Evolutionary conservation across 1,139 yeast species (phyloP).

Genomic region (Geotrichum siamense): DNA sequence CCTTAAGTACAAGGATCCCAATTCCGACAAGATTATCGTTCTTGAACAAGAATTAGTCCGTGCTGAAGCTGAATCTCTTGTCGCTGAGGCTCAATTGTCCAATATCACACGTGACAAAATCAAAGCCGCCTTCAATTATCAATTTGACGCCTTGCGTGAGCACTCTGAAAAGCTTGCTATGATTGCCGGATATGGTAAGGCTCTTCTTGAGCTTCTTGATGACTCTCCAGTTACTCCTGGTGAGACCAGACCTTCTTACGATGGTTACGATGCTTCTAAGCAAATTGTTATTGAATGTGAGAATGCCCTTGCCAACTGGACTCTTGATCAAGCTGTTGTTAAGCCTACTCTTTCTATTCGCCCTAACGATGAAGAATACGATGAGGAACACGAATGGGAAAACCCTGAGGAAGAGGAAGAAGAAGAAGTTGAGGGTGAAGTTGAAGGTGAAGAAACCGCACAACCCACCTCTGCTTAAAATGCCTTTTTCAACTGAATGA

Average conservation of each 20-base stretch:
- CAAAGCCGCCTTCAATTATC: conserved; percentile 95
- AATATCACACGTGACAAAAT: conserved; percentile 97
- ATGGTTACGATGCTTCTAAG: conserved; percentile 96
- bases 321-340: conserved; percentile 89
- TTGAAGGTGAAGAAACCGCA: neutral
- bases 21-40: conserved; percentile 88
- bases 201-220: conserved; percentile 87
- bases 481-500: neutral
- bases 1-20: conserved; percentile 96
- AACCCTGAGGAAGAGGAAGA: conserved; percentile 16
- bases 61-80: conserved; percentile 97
- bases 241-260: conserved; percentile 97
- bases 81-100: conserved; percentile 97
- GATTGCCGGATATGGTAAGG: conserved; percentile 98
- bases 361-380: conserved; percentile 10
- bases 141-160: conserved; percentile 93
- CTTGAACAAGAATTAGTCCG: conserved; percentile 97
- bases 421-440: conserved; percentile 11
- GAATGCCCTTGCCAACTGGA: conserved; percentile 93
- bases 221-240: conserved; percentile 98
- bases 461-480: too few species aligned
- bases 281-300: conserved; percentile 97
- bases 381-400: conserved; percentile 13
- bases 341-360: conserved; percentile 66
- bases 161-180: conserved; percentile 93